Conservation (phyloP, 257 asterid species). For the Solanum pimpinellifolium region DNA sequence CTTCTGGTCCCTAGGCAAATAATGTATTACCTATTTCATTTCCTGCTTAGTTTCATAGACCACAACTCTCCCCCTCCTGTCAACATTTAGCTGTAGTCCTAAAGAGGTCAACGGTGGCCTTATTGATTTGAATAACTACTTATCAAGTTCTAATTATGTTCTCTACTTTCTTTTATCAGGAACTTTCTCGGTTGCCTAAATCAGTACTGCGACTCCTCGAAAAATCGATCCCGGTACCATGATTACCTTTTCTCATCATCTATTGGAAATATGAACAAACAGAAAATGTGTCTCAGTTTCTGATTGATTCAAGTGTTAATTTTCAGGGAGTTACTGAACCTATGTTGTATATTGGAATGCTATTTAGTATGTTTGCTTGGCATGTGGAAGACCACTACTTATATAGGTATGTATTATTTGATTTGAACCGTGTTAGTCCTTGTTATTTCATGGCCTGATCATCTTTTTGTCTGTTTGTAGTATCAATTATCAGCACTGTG, state of each 20-base stretch:
- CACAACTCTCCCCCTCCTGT: neutral
- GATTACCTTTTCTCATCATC: neutral
- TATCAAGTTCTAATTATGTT: neutral
- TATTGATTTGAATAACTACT: neutral
- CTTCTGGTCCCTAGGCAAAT: neutral
- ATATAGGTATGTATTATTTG: slow-evolving; percentile 44
- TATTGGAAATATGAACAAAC: neutral
- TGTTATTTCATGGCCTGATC: slow-evolving; percentile 1
- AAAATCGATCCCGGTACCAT: slow-evolving; percentile 71
- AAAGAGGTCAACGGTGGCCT: neutral
- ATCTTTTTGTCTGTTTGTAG: slow-evolving; percentile 22
- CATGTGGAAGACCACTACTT: slow-evolving; percentile 98
- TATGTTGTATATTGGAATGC: slow-evolving; percentile 96
- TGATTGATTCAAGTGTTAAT: slow-evolving; percentile 1
- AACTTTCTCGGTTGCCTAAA: slow-evolving; percentile 75
- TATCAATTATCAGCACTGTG: slow-evolving; percentile 94
- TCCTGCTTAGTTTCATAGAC: neutral
- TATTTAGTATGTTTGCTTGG: slow-evolving; percentile 99
- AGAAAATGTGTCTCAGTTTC: neutral
- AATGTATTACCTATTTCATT: neutral
- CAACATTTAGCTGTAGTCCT: neutral
- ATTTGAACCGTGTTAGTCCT: neutral
- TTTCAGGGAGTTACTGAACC: slow-evolving; percentile 98
- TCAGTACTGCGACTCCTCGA: slow-evolving; percentile 86
- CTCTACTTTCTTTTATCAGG: slow-evolving; percentile 37